Evolutionary conservation across 352 stramenopile genomes (phyloP).

Genomic region (Phytophthora meadii): DNA sequence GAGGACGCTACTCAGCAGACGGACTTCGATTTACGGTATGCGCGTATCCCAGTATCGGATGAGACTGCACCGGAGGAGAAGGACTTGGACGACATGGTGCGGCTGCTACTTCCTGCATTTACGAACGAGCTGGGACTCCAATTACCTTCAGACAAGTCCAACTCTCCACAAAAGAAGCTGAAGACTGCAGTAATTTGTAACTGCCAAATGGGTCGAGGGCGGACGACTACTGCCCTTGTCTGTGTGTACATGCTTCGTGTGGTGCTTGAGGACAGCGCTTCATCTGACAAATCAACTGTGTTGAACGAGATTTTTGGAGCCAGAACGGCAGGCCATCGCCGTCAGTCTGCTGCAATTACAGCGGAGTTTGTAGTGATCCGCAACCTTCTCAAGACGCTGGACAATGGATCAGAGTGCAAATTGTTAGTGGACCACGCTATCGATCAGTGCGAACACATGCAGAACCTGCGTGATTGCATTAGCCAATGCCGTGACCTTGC

Average conservation of each 20-base stretch:
- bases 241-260: conserved; percentile 89
- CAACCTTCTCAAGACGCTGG: conserved; percentile 69
- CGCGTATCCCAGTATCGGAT: conserved; percentile 89
- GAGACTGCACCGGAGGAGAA: conserved; percentile 92
- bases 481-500: conserved; percentile 79
- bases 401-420: conserved; percentile 76
- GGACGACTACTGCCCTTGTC: conserved; percentile 89
- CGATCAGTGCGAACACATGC: conserved; percentile 83
- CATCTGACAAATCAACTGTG: conserved; percentile 18
- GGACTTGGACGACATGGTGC: conserved; percentile 89
- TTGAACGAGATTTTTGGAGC: conserved; percentile 34
- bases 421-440: conserved; percentile 76
- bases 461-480: conserved; percentile 88
- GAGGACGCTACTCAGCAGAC: conserved; percentile 52
- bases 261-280: conserved; percentile 56
- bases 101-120: conserved; percentile 72
- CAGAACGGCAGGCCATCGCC: conserved; percentile 34
- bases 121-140: conserved; percentile 60
- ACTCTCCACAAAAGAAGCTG: conserved; percentile 22
- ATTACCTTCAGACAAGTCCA: conserved; percentile 17
- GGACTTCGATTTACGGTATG: conserved; percentile 77
- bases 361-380: conserved; percentile 81
- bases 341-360: conserved; percentile 59
- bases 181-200: conserved; percentile 89
- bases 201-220: conserved; percentile 90